phyloP scores from a whole-genome alignment of 106 monocot genomes.

The Hemerocallis citrina region DNA sequence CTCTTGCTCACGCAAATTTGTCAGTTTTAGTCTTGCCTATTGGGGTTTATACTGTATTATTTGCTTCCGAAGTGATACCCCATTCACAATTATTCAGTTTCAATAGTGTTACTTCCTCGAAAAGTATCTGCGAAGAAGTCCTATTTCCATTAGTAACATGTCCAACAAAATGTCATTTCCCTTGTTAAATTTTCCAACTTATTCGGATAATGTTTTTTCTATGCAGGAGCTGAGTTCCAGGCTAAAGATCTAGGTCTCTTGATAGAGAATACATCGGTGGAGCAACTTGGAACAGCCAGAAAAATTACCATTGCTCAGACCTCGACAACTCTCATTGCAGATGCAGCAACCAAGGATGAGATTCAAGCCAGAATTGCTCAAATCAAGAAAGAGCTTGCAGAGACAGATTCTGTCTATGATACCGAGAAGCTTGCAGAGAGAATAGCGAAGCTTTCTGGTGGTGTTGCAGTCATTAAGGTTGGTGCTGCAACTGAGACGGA shows the following conservation, averaged over 20 bases:
- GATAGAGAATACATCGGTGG: constrained; percentile 46
- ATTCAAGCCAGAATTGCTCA: constrained; percentile 71
- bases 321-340: constrained; percentile 65
- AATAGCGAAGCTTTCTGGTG: constrained; percentile 79
- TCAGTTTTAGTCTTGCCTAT: too few relatives aligned
- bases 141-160: too few relatives aligned
- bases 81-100: too few relatives aligned
- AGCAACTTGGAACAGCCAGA: constrained; percentile 68
- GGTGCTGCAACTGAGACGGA: constrained; percentile 88
- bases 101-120: too few relatives aligned
- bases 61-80: too few relatives aligned
- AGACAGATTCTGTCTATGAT: constrained; percentile 68
- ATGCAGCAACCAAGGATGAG: constrained; percentile 74
- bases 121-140: too few relatives aligned
- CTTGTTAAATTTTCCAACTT: too few relatives aligned
- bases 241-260: constrained; percentile 76
- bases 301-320: constrained; percentile 52
- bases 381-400: constrained; percentile 75
- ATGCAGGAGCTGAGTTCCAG: constrained; percentile 64
- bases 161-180: too few relatives aligned
- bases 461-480: constrained; percentile 85
- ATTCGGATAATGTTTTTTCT: too few relatives aligned
- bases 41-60: too few relatives aligned
- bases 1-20: too few relatives aligned
- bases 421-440: constrained; percentile 69